Evolutionary conservation across 495 filamentous ascomycete genomes (phyloP), one percentile per base, ranked within the genome.

Genomic region (Aspergillus diversus): DNA sequence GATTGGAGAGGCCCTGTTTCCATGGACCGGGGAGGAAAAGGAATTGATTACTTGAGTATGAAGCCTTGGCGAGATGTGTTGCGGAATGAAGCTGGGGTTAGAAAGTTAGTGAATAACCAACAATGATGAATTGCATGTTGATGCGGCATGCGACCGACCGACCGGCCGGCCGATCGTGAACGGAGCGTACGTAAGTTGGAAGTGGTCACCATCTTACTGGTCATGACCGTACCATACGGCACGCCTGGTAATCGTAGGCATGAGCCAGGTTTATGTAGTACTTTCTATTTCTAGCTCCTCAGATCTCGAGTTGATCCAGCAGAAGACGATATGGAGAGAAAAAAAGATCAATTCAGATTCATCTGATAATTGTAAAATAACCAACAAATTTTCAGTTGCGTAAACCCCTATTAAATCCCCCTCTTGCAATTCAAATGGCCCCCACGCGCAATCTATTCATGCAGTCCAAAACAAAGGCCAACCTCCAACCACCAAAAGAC

Each of bases 21-120:
- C 65, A 67, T 70, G 55, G 60, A 70, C 52, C 46, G 21, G 21
- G 57, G 39, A 50, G 51, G 35, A 46, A 47, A 32, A 31, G 43
- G 33, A 48, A 55, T 49, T 43, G 13, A 56, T 34, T 34, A 64
- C 50, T 17, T 43, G 3, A 43, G 3, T 43, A 43, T 43, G 39
- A 43, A 43, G 39, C 11, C 21, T 27, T 27, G 21, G 21, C 21
- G 21, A 27, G 21, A 27, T 27, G 21, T 27, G 21, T 27, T 27
- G 21, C 21, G 21, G 21, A 27, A 27, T 27, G 21, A 27, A 27
- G 21, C 11, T 11, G 39, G 39, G 8, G n/a, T 43, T 11, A 43
- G 15, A n/a, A 54, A 48, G 49, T 27, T 3, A 31, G 37, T 46
- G 55, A 17, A 16, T 16, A 37, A 58, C 35, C 47, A 42, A 58